A percentile compares a stretch with the other conserved stretches of the same genome.
Conservation (phyloP, 2,329 filamentous ascomycete genomes). For the Endothia cerciana region DNA sequence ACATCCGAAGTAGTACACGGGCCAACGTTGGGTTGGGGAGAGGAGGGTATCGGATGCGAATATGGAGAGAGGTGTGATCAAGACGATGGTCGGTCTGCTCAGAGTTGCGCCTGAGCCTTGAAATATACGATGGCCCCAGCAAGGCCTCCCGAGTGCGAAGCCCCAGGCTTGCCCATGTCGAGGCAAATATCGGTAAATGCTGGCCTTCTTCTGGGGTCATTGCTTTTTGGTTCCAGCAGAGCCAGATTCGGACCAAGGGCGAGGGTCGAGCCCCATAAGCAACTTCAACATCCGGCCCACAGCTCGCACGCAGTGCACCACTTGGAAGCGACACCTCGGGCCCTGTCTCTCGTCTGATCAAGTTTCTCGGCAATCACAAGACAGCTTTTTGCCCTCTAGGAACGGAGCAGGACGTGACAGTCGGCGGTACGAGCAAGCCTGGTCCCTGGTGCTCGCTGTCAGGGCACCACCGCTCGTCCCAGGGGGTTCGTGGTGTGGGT, state of each 20-base stretch:
- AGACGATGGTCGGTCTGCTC: not conserved
- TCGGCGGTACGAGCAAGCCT: constrained; percentile 5
- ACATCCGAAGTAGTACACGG: not conserved
- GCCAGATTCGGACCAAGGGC: constrained; percentile 25
- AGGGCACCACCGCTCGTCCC: not conserved
- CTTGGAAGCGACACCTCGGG: constrained; percentile 17
- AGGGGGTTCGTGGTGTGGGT: constrained; percentile 2
- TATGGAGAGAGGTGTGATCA: not conserved
- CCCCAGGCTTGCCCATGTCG: constrained; percentile 25
- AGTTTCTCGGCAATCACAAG: not conserved
- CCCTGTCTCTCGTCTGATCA: not conserved
- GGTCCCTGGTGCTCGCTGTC: not conserved
- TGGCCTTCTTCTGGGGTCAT: constrained; percentile 26
- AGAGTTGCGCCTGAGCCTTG: constrained; percentile 18
- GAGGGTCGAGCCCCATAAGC: constrained; percentile 30
- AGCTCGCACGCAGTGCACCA: constrained; percentile 14
- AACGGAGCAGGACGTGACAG: constrained; percentile 9
- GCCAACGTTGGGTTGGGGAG: not conserved
- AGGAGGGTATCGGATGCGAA: not conserved
- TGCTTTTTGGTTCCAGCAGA: constrained; percentile 29
- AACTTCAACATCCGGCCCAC: constrained; percentile 28
- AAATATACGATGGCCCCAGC: constrained; percentile 20
- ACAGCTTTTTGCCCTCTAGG: not conserved
- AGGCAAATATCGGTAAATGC: constrained; percentile 28
- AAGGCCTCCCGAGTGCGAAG: constrained; percentile 9